phyloP scores from a whole-genome alignment of 1,284 basidiomycete species.

The Cutaneotrichosporon dermatis region DNA sequence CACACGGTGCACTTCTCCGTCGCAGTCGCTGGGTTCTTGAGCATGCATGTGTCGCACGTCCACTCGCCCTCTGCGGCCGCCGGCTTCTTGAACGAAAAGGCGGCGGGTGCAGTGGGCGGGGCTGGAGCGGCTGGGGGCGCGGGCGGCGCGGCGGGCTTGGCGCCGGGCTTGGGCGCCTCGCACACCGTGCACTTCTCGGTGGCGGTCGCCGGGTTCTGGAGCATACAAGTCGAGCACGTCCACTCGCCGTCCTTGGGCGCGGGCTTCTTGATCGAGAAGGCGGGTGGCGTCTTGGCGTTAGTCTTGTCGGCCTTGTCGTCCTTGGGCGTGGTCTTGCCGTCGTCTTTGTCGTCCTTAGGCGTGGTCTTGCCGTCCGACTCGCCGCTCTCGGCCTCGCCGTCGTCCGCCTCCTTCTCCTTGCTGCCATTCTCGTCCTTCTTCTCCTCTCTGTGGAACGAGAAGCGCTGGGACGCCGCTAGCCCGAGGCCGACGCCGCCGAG shows the following conservation, averaged over 20 bases:
- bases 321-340: no score
- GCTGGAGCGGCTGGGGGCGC: neutral
- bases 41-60: conserved; percentile 53
- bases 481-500: conserved; percentile 9
- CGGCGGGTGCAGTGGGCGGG: neutral
- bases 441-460: conserved; percentile 5
- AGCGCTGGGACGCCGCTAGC: conserved; percentile 2
- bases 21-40: conserved; percentile 52
- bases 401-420: neutral
- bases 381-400: neutral
- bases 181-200: neutral
- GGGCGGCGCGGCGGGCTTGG: conserved; percentile 1
- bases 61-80: conserved; percentile 18
- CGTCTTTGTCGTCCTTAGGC: no score
- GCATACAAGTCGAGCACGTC: neutral
- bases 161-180: conserved; percentile 31
- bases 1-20: conserved; percentile 56
- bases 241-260: conserved; percentile 39
- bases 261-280: conserved; percentile 21
- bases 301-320: neutral
- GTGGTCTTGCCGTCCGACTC: no score
- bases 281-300: neutral
- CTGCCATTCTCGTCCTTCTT: neutral
- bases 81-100: no score
- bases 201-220: neutral